A percentile compares a stretch with the other conserved stretches of the same genome.
Evolutionary conservation across 1,284 basidiomycete genomes (phyloP).

Genomic region (Cutaneotrichosporon cyanovorans): DNA sequence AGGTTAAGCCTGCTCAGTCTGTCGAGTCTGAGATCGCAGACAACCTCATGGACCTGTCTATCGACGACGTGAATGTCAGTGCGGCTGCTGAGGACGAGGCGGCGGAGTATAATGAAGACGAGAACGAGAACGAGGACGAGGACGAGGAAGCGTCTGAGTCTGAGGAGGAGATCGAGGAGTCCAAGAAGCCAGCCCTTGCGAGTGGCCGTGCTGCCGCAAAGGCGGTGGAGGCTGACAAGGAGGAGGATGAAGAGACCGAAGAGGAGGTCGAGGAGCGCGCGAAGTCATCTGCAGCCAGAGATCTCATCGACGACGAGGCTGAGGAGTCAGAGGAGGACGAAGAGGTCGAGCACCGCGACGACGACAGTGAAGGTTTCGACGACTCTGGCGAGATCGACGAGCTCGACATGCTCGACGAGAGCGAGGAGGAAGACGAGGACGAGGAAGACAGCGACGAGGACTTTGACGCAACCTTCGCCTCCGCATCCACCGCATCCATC

Average conservation of each 20-base stretch:
- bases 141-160: constrained; percentile 23
- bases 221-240: constrained; percentile 18
- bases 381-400: constrained; percentile 3
- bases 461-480: constrained; percentile 25
- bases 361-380: background rate
- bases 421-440: constrained; percentile 28
- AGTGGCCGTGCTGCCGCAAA: constrained; percentile 2
- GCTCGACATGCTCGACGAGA: background rate
- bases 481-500: constrained; percentile 13
- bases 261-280: constrained; percentile 21
- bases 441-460: constrained; percentile 37
- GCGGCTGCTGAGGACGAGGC: constrained; percentile 3
- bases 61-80: no score
- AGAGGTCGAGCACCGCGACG: background rate
- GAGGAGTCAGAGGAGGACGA: constrained; percentile 11
- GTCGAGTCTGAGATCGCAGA: no score
- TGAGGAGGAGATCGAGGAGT: constrained; percentile 20
- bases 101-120: constrained; percentile 5
- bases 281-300: background rate
- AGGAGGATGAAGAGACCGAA: constrained; percentile 22
- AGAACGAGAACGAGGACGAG: constrained; percentile 8
- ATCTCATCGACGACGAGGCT: constrained; percentile 6
- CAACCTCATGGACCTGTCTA: no score
- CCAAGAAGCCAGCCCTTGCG: constrained; percentile 1
- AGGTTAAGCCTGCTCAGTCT: no score